These are phyloP conservation scores for Trichoderma sp. DNA, from an alignment of 2,329 filamentous ascomycete species.

Conservation along the genomic window DNA sequence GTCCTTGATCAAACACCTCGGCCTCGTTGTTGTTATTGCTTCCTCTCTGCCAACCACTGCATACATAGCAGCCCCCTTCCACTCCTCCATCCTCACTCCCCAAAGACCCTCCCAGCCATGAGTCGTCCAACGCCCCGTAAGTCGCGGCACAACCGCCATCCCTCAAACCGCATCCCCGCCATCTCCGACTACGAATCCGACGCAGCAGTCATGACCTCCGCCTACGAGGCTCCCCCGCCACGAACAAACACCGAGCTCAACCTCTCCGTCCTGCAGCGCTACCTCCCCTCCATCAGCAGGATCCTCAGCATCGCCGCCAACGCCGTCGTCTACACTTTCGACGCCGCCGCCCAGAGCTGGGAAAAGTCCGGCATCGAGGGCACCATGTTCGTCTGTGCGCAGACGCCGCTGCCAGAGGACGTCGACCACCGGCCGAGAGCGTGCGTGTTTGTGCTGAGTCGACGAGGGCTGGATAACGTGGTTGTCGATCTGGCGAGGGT, in stretches of 20 bases:
- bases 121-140: conserved; percentile 44
- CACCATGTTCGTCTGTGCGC: conserved; percentile 80
- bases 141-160: conserved; percentile 40
- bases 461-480: conserved; percentile 68
- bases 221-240: conserved; percentile 46
- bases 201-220: conserved; percentile 43
- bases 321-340: conserved; percentile 81
- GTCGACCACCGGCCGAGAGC: conserved; percentile 38
- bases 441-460: conserved; percentile 71
- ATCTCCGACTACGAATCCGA: conserved; percentile 67
- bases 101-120: conserved; percentile 33
- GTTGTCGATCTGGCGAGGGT: conserved; percentile 61
- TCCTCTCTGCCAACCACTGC: neutral
- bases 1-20: neutral
- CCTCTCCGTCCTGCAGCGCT: conserved; percentile 75
- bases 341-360: conserved; percentile 64
- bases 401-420: conserved; percentile 42
- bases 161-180: conserved; percentile 39
- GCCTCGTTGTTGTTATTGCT: neutral
- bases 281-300: conserved; percentile 68
- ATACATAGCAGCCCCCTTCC: too few species aligned
- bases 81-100: too few species aligned
- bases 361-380: conserved; percentile 85
- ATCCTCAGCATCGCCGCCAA: conserved; percentile 83
- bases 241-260: conserved; percentile 86